A percentile compares a stretch with the other conserved stretches of the same genome.
phyloP scores from a whole-genome alignment of 2,329 filamentous ascomycete species.

The Bipolaris victoriae region DNA sequence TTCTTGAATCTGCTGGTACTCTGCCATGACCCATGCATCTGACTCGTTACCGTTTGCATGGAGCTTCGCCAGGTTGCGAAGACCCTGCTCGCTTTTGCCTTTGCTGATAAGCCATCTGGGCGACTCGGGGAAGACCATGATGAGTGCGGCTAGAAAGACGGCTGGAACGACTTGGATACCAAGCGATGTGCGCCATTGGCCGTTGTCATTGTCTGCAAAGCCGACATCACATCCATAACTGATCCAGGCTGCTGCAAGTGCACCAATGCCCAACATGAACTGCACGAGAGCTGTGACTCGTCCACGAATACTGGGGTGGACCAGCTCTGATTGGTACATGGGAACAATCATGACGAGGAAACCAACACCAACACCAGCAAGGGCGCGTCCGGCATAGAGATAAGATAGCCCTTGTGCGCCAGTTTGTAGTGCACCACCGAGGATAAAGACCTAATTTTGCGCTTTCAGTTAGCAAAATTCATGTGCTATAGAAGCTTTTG shows the following conservation, averaged over 20 bases:
- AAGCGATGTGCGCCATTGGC: conserved; percentile 68
- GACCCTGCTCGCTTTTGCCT: conserved; percentile 67
- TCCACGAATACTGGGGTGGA: conserved; percentile 78
- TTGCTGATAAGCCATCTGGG: conserved; percentile 76
- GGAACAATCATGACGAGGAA: conserved; percentile 70
- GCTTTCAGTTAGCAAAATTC: not conserved
- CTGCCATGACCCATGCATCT: conserved; percentile 73
- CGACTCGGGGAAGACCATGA: conserved; percentile 73
- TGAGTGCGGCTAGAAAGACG: conserved; percentile 66
- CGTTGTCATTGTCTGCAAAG: conserved; percentile 54
- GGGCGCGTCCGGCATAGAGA: conserved; percentile 71
- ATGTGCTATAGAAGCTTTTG: not conserved
- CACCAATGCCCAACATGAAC: conserved; percentile 80
- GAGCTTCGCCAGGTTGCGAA: conserved; percentile 70
- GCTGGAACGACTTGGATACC: conserved; percentile 76
- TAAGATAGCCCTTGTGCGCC: conserved; percentile 66
- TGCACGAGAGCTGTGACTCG: conserved; percentile 77
- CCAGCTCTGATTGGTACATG: conserved; percentile 79
- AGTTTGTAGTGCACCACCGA: conserved; percentile 77
- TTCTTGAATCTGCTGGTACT: conserved; percentile 74
- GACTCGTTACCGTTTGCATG: conserved; percentile 71
- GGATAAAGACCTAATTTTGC: conserved; percentile 58
- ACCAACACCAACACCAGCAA: conserved; percentile 71
- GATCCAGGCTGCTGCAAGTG: conserved; percentile 75
- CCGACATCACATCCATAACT: conserved; percentile 68